Conservation (phyloP, 768 basidiomycete species). For the Tephrocybe sp. region DNA sequence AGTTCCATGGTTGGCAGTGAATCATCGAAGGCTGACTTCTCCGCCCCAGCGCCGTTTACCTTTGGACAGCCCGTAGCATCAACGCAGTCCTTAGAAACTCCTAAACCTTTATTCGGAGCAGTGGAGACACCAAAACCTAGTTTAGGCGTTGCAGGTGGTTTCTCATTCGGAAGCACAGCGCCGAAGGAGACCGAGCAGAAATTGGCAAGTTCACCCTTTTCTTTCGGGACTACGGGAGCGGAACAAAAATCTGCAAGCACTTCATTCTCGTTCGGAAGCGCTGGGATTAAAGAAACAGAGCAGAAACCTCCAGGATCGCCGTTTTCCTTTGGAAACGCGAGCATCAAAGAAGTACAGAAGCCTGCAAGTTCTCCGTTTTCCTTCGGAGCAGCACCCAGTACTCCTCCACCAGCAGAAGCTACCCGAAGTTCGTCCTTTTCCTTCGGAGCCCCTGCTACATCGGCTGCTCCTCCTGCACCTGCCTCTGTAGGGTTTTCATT, state of each 20-base stretch:
- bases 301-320: constrained; percentile 3
- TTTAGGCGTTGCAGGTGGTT: constrained; percentile 30
- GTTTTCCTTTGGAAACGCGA: constrained; percentile 4
- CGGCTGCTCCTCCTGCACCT: constrained; percentile 24
- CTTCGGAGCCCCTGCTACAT: constrained; percentile 30
- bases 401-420: constrained; percentile 32
- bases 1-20: background rate
- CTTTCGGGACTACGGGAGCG: constrained; percentile 4
- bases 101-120: constrained; percentile 37
- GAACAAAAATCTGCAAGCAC: constrained; percentile 15
- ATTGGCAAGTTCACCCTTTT: background rate
- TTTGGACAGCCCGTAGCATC: constrained; percentile 22
- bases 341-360: constrained; percentile 15
- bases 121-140: constrained; percentile 40
- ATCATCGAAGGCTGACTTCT: constrained; percentile 17
- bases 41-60: constrained; percentile 26
- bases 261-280: constrained; percentile 45
- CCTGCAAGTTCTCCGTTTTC: constrained; percentile 36
- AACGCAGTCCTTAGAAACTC: constrained; percentile 25
- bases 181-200: background rate
- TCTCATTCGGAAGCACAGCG: background rate
- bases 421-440: constrained; percentile 36
- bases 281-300: constrained; percentile 1
- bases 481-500: constrained; percentile 48
- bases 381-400: constrained; percentile 40